A percentile compares a stretch with the other conserved stretches of the same genome.
These are phyloP conservation scores for Endogone sp. DNA, from an alignment of 192 early-diverging fungal species.

Conservation along the genomic window DNA sequence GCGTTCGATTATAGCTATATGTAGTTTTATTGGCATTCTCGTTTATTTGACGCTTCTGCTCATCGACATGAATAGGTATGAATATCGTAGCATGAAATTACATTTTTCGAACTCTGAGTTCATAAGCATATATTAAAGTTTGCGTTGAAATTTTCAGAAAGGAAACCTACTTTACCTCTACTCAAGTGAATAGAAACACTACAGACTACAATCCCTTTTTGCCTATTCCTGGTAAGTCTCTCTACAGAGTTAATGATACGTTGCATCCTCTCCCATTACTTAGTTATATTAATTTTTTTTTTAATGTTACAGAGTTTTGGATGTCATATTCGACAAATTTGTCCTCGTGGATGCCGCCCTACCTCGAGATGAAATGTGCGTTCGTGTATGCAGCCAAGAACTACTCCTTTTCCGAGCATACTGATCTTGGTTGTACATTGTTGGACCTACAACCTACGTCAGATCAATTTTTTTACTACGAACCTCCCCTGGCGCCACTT, in stretches of 20 bases:
- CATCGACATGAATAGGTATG: not conserved
- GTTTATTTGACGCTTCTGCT: not conserved
- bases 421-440: no score
- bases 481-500: not conserved
- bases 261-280: not conserved
- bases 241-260: not conserved
- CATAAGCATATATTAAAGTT: not conserved
- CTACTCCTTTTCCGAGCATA: no score
- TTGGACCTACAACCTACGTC: no score
- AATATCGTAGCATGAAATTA: not conserved
- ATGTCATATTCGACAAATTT: not conserved
- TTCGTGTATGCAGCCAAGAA: not conserved
- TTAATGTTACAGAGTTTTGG: not conserved
- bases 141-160: not conserved
- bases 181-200: not conserved
- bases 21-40: not conserved
- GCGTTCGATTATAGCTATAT: not conserved
- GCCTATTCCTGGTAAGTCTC: not conserved
- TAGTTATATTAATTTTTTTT: not conserved
- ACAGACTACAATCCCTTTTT: not conserved
- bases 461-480: not conserved
- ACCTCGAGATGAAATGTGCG: not conserved
- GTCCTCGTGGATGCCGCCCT: not conserved
- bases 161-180: not conserved
- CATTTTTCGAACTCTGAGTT: not conserved